These are phyloP conservation scores for Trichoderma aggressivum DNA, from an alignment of 2,329 filamentous ascomycete genomes.

Conservation along the genomic window DNA sequence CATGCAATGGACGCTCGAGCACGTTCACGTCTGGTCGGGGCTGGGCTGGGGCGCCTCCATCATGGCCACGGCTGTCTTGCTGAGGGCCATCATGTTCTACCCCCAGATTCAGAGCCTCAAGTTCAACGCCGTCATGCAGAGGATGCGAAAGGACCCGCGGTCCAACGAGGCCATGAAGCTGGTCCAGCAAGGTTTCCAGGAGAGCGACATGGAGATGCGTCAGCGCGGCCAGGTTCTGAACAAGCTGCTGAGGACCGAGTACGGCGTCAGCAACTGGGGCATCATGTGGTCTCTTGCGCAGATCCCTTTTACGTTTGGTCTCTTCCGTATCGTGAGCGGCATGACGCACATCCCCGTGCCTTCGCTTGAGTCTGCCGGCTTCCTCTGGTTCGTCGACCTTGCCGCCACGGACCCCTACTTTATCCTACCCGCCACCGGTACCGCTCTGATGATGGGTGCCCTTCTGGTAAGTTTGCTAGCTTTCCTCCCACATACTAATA, in stretches of 20 bases:
- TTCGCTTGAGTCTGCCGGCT: conserved; percentile 65
- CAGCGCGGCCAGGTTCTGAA: conserved; percentile 35
- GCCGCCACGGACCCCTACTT: conserved; percentile 73
- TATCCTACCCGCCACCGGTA: conserved; percentile 64
- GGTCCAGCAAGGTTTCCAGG: conserved; percentile 43
- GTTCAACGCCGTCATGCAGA: conserved; percentile 54
- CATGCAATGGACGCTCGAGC: conserved; percentile 76
- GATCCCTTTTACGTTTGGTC: conserved; percentile 71
- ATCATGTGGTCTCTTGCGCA: conserved; percentile 42
- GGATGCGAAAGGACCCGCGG: conserved; percentile 52
- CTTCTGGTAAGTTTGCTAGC: conserved; percentile 44
- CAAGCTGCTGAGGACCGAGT: conserved; percentile 37
- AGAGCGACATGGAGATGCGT: conserved; percentile 44
- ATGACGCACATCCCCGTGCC: conserved; percentile 81
- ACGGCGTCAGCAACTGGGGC: conserved; percentile 33
- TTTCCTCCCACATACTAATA: no score
- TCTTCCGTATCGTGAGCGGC: conserved; percentile 71
- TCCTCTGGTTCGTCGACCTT: conserved; percentile 77
- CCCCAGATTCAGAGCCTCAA: conserved; percentile 44
- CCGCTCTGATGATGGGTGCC: conserved; percentile 53
- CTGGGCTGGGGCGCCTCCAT: conserved; percentile 83
- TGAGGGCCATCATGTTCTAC: conserved; percentile 65
- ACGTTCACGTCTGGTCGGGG: conserved; percentile 71
- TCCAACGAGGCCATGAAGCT: conserved; percentile 48
- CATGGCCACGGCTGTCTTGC: conserved; percentile 57